Percentiles rank a stretch among this genome's conserved stretches.
These are phyloP conservation scores for Wickerhamiella alocasiicola DNA, from an alignment of 805 yeast genomes.

Conservation along the genomic window DNA sequence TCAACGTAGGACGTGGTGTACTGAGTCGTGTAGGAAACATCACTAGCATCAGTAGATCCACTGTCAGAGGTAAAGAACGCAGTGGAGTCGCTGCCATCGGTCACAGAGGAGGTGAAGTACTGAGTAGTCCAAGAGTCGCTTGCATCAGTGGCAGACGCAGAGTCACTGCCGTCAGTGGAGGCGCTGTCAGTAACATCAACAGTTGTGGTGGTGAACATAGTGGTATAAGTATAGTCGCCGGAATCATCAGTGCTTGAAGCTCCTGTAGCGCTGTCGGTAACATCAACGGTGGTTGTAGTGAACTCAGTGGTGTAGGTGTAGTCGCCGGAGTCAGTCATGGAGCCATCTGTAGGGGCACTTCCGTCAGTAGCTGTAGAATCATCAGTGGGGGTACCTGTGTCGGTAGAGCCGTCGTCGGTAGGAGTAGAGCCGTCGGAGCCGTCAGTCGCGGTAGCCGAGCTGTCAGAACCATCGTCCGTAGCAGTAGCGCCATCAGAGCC, in stretches of 20 bases:
- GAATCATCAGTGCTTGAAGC: background rate
- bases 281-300: background rate
- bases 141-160: background rate
- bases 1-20: constrained; percentile 1
- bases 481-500: no score
- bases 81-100: background rate
- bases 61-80: background rate
- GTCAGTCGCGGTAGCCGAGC: background rate
- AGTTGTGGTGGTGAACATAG: constrained; percentile 2
- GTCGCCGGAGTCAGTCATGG: background rate
- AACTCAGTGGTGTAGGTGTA: background rate
- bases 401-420: no score
- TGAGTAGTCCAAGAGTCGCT: background rate
- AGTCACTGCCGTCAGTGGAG: background rate
- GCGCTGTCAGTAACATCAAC: background rate
- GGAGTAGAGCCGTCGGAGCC: background rate
- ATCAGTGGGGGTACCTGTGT: background rate
- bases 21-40: background rate
- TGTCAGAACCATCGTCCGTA: no score
- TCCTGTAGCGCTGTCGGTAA: constrained; percentile 1
- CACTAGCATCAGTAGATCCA: background rate
- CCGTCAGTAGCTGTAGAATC: background rate
- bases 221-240: background rate
- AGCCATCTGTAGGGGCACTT: background rate
- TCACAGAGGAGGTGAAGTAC: background rate